Percentiles rank a stretch among this genome's conserved stretches.
phyloP scores from a whole-genome alignment of 2,329 filamentous ascomycete species.

The Gnomoniopsis smithogilvyi region DNA sequence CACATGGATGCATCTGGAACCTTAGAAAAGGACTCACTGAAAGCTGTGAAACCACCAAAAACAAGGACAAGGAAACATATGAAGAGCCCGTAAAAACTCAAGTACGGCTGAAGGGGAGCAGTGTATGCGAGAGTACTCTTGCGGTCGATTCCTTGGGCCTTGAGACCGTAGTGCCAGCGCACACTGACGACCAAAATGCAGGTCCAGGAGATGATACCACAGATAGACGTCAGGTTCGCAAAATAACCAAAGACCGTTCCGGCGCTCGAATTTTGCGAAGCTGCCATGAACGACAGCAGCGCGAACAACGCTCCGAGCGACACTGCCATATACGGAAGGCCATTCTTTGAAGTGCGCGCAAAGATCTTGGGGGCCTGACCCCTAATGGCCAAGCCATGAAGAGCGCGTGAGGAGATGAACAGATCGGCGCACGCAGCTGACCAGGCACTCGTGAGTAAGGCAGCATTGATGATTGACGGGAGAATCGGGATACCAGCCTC shows the following conservation, averaged over 20 bases:
- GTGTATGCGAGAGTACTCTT: conserved; percentile 18
- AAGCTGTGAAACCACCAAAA: conserved; percentile 24
- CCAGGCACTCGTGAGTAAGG: conserved; percentile 73
- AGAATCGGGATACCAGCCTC: conserved; percentile 63
- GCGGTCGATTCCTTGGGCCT: conserved; percentile 23
- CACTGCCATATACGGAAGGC: conserved; percentile 64
- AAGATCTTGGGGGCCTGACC: conserved; percentile 61
- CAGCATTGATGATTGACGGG: conserved; percentile 71
- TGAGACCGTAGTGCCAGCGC: conserved; percentile 23
- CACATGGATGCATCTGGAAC: not conserved
- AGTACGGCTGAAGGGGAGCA: conserved; percentile 9
- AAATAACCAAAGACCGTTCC: not conserved
- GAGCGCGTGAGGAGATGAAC: conserved; percentile 67
- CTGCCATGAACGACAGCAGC: conserved; percentile 58
- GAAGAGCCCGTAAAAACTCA: conserved; percentile 13
- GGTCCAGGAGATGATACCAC: conserved; percentile 16
- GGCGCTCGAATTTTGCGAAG: not conserved
- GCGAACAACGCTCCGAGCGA: conserved; percentile 53
- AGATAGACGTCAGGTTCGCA: conserved; percentile 23
- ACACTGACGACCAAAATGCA: conserved; percentile 19
- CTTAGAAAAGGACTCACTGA: conserved; percentile 5
- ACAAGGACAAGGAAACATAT: conserved; percentile 23
- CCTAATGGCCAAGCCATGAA: conserved; percentile 63
- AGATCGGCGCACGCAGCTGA: conserved; percentile 77
- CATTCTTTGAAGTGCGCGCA: conserved; percentile 55